These are phyloP conservation scores for Acmispon strigosus DNA, from an alignment of 306 rosid genomes.

Conservation along the genomic window DNA sequence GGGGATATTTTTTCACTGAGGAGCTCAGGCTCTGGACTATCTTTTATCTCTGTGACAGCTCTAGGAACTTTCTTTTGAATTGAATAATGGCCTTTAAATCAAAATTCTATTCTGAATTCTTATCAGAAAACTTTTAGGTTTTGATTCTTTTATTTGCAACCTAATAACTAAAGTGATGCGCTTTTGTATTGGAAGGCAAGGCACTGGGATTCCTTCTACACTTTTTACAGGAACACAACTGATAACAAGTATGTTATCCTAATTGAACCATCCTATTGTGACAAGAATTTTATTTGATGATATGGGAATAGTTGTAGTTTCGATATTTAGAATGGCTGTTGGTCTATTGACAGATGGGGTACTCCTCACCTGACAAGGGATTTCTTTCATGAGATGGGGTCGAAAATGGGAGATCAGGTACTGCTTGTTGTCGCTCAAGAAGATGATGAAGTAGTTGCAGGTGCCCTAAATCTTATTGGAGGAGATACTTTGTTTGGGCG, in stretches of 20 bases:
- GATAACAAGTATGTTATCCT: constrained; percentile 69
- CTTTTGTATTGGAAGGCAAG: constrained; percentile 54
- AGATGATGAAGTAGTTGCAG: constrained; percentile 78
- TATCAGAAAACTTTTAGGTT: neutral
- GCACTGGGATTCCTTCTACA: constrained; percentile 90
- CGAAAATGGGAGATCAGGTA: constrained; percentile 85
- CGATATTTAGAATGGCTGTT: constrained; percentile 11
- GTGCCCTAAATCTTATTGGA: constrained; percentile 93
- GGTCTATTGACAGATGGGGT: constrained; percentile 76
- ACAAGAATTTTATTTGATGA: neutral
- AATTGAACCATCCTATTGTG: neutral
- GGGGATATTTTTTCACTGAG: no score
- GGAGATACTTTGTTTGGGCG: constrained; percentile 94
- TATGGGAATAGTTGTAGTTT: neutral
- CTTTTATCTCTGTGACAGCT: no score
- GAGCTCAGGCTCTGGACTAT: no score
- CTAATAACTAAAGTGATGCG: neutral
- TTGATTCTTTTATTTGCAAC: neutral
- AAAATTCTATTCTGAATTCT: neutral
- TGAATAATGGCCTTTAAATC: no score
- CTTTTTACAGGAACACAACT: constrained; percentile 79
- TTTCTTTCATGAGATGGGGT: constrained; percentile 75
- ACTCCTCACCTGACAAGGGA: constrained; percentile 80
- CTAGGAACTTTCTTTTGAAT: no score
- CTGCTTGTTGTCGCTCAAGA: constrained; percentile 85